Evolutionary conservation across 164 flowering plant genomes (phyloP).

Genomic region (Magnolia changhungtana): DNA sequence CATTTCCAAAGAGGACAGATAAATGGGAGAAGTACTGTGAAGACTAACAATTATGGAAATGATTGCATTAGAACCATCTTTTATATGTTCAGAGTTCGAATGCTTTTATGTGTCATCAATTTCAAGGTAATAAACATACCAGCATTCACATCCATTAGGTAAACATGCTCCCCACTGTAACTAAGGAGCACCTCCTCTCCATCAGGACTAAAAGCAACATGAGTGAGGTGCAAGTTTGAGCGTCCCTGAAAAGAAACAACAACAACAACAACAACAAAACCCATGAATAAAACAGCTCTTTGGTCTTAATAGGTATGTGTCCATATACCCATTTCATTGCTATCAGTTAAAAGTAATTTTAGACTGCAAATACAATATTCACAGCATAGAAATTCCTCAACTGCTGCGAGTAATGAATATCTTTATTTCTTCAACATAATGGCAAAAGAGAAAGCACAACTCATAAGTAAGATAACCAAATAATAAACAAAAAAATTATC

Average conservation of each 20-base stretch:
- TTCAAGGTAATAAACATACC: slow-evolving; percentile 41
- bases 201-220: slow-evolving; percentile 89
- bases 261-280: neutral
- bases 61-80: neutral
- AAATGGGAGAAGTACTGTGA: neutral
- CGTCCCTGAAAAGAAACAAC: slow-evolving; percentile 44
- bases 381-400: slow-evolving; percentile 1
- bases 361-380: neutral
- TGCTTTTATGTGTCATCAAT: neutral
- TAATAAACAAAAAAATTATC: neutral
- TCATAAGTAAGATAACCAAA: neutral
- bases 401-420: neutral
- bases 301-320: neutral
- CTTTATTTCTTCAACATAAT: neutral
- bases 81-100: neutral
- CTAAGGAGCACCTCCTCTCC: slow-evolving; percentile 91
- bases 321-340: too few relatives aligned
- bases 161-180: slow-evolving; percentile 92
- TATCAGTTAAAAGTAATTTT: neutral
- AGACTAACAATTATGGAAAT: neutral
- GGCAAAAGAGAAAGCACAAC: neutral
- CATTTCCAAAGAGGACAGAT: neutral
- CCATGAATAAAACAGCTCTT: neutral
- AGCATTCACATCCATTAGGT: slow-evolving; percentile 70
- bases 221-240: slow-evolving; percentile 76